phyloP scores from a whole-genome alignment of 257 asterid genomes.

The Salvia splendens region DNA sequence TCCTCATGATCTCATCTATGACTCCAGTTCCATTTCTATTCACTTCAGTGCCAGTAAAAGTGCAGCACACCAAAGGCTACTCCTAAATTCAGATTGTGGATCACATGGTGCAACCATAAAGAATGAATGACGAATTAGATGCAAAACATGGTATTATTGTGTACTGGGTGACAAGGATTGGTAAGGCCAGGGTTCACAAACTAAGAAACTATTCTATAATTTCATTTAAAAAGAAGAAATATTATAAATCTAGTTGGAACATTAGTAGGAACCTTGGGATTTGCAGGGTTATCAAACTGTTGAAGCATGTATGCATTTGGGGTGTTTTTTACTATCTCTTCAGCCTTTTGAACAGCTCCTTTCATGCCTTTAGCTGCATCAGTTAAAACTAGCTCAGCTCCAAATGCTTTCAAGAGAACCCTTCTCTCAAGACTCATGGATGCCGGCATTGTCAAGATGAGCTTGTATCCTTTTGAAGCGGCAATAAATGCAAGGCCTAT shows the following conservation, averaged over 20 bases:
- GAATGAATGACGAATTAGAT: conserved; percentile 9
- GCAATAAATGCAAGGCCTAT: conserved; percentile 98
- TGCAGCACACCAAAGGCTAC: neutral
- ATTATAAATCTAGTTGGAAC: conserved; percentile 10
- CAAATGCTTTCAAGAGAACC: conserved; percentile 95
- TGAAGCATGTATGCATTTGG: conserved; percentile 93
- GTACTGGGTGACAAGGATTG: conserved; percentile 12
- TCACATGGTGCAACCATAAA: conserved; percentile 25
- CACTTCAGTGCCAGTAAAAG: neutral
- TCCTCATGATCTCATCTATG: conserved; percentile 7
- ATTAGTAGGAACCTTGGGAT: conserved; percentile 73
- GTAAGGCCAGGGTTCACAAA: conserved; percentile 8
- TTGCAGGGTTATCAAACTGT: conserved; percentile 97
- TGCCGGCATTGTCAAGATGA: conserved; percentile 98
- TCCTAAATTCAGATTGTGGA: conserved; percentile 20
- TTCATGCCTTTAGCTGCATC: conserved; percentile 93
- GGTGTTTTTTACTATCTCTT: conserved; percentile 73
- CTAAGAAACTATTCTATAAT: neutral
- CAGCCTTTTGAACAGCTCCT: conserved; percentile 95
- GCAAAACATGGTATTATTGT: conserved; percentile 9
- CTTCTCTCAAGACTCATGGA: conserved; percentile 99
- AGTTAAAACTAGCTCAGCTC: conserved; percentile 92
- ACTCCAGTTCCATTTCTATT: neutral
- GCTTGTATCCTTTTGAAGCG: conserved; percentile 96
- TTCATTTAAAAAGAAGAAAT: conserved; percentile 2